Evolutionary conservation across 78 protist species (phyloP), one percentile per base, ranked within the genome.

Genomic region (Polysphondylium violaceum): DNA sequence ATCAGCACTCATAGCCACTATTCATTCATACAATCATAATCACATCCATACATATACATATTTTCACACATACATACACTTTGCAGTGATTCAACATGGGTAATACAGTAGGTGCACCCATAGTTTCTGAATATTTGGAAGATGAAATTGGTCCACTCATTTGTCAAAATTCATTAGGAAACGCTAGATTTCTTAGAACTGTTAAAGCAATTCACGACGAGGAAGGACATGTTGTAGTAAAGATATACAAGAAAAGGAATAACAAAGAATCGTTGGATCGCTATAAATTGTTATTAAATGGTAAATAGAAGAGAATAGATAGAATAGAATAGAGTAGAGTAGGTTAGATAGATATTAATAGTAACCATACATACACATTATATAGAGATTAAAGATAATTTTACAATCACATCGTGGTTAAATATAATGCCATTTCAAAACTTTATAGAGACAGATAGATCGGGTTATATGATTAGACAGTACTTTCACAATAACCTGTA

Each of bases 381-480:
- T 63, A 25, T 29, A 87, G 81, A 72, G 51, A 81, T 92, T 31
- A 53, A 75, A 55, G 86, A 61, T n/a, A 36, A 16, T 51, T 55
- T 88, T 53, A 41, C 38, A 41, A 25, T 21, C 16, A 47, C 72
- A 23, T 40, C 43, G 2, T 65, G 40, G 27, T 89, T 93, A 17
- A 93, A 96, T 72, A 92, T 96, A 5, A 67, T 96, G 91, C 95
- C 97, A 17, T 97, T 86, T 87, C 78, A 55, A 31, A 21, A 81
- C 51, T 86, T 78, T 63, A 4, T 38, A 12, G 97, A 96, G 41
- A 92, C 97, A 21, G 87, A 86, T 3, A 56, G 96, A 29, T 91
- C 94, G 2, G 98, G 93, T 11, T 96, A 74, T 51, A 43, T 97
- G 19, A 68, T 93, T 17, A 93, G 98, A 73, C 97, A 94, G 61